Evolutionary conservation across 108 stramenopile species (phyloP).

Genomic region (Skeletonema costatum): DNA sequence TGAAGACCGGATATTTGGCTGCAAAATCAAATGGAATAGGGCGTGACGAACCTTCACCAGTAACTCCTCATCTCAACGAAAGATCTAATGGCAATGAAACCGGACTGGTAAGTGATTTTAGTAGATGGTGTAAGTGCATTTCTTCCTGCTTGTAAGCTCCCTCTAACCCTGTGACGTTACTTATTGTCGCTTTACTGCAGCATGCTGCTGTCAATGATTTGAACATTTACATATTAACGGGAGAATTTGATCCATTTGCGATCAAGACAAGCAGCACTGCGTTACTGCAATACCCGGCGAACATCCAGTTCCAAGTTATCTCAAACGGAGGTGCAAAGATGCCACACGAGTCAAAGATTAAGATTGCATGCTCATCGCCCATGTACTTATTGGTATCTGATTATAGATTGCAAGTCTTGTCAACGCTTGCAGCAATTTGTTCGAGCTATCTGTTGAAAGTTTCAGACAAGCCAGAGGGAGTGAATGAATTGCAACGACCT

Average conservation of each 20-base stretch:
- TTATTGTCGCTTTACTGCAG: not conserved
- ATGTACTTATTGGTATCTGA: slow-evolving; percentile 29
- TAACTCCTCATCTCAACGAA: not conserved
- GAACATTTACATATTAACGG: not conserved
- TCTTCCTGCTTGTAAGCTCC: not conserved
- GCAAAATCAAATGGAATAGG: not conserved
- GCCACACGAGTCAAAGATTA: not conserved
- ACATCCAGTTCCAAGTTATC: not conserved
- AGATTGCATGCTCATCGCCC: not conserved
- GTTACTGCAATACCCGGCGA: not conserved
- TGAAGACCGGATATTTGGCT: slow-evolving; percentile 4
- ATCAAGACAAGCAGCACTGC: not conserved
- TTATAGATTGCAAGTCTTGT: slow-evolving; percentile 14
- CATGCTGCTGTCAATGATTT: not conserved
- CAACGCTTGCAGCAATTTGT: not conserved
- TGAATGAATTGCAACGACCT: slow-evolving; percentile 6
- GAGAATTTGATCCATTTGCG: not conserved
- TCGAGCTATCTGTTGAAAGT: not conserved
- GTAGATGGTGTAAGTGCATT: not conserved
- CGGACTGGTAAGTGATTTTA: not conserved
- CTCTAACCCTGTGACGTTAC: not conserved
- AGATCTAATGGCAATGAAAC: not conserved
- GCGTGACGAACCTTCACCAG: not conserved
- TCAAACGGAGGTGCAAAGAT: not conserved
- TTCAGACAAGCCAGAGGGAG: not conserved